Conservation (phyloP, 176 grass and related monocot genomes). For the Musa schizocarpa region DNA sequence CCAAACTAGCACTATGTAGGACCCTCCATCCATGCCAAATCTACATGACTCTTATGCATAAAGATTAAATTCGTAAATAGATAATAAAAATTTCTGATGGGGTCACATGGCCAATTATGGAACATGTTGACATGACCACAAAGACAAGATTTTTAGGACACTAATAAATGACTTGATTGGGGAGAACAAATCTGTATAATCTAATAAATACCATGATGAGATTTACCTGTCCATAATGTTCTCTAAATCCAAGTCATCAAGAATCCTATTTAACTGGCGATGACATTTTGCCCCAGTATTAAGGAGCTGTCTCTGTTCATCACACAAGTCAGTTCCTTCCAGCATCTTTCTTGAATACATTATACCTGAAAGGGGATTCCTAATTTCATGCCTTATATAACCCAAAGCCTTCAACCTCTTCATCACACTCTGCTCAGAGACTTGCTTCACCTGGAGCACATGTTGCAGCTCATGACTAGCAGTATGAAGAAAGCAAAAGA, state of each 20-base stretch:
- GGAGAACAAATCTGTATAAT: neutral
- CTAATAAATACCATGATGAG: neutral
- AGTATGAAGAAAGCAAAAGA: conserved; percentile 90
- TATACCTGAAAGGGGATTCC: conserved; percentile 83
- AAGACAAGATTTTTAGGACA: too few species aligned
- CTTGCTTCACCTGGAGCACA: conserved; percentile 63
- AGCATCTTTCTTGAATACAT: conserved; percentile 54
- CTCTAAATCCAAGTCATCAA: conserved; percentile 73
- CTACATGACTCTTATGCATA: too few species aligned
- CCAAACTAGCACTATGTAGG: too few species aligned
- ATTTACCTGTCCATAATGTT: conserved; percentile 62
- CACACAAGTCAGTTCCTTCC: conserved; percentile 47
- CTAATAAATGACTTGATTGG: neutral
- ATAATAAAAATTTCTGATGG: too few species aligned
- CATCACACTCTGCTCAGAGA: conserved; percentile 42
- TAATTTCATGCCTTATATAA: conserved; percentile 80
- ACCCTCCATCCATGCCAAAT: too few species aligned
- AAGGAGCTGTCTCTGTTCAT: conserved; percentile 65
- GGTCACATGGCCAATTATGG: too few species aligned
- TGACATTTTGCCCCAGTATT: conserved; percentile 50
- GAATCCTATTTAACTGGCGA: conserved; percentile 69
- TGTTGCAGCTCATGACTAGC: conserved; percentile 80
- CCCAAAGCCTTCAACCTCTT: conserved; percentile 71
- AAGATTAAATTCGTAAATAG: too few species aligned
- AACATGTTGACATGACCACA: too few species aligned